Evolutionary conservation across 2,329 filamentous ascomycete species (phyloP).

Genomic region (Fusarium sp.): DNA sequence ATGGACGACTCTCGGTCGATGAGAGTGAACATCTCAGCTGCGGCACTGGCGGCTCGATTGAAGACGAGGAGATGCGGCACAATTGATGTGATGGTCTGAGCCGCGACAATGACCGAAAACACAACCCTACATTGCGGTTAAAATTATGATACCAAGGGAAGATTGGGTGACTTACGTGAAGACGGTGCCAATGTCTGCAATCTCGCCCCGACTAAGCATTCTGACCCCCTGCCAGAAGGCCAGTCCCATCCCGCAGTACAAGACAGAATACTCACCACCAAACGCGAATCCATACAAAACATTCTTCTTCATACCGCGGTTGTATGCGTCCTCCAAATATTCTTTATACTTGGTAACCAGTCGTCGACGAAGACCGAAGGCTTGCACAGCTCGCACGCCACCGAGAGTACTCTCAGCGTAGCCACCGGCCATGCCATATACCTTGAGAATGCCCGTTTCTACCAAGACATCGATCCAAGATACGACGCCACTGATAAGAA

Average conservation of each 20-base stretch:
- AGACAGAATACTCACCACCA: constrained; percentile 34
- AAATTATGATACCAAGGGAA: neutral
- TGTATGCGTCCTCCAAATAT: constrained; percentile 46
- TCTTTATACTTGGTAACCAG: constrained; percentile 48
- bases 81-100: constrained; percentile 45
- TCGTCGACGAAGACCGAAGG: constrained; percentile 49
- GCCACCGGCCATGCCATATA: constrained; percentile 43
- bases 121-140: constrained; percentile 47
- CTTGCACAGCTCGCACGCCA: constrained; percentile 50
- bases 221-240: constrained; percentile 54
- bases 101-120: constrained; percentile 48
- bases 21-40: constrained; percentile 34
- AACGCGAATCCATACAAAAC: neutral
- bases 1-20: constrained; percentile 49
- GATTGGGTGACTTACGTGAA: neutral
- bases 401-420: constrained; percentile 47
- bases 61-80: constrained; percentile 48
- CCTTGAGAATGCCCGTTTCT: constrained; percentile 42
- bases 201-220: constrained; percentile 47
- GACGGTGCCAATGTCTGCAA: constrained; percentile 43
- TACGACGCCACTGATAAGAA: constrained; percentile 40
- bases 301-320: neutral
- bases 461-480: constrained; percentile 35
- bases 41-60: constrained; percentile 45
- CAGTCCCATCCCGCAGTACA: constrained; percentile 51